A percentile compares a stretch with the other conserved stretches of the same genome.
Evolutionary conservation across 805 yeast species (phyloP).

Genomic region (Suhomyces pyralidae): DNA sequence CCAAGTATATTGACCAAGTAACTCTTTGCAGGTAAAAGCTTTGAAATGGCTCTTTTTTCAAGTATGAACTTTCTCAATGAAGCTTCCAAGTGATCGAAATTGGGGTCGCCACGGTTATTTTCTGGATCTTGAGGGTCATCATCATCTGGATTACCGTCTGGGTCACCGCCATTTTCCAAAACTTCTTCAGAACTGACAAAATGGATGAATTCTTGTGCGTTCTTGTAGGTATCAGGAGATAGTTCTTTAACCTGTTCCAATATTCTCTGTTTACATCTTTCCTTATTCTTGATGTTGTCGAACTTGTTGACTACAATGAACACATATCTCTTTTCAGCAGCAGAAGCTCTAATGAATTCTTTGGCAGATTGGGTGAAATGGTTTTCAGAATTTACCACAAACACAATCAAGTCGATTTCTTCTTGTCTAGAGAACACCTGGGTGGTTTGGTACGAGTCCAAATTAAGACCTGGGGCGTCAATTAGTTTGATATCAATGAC

Average conservation of each 20-base stretch:
- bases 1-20: conserved; percentile 65
- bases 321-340: conserved; percentile 85
- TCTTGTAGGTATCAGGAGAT: conserved; percentile 89
- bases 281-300: conserved; percentile 79
- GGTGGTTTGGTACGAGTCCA: conserved; percentile 91
- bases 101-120: conserved; percentile 44
- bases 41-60: conserved; percentile 85
- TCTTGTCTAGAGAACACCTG: conserved; percentile 95
- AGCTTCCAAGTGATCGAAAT: conserved; percentile 81
- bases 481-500: conserved; percentile 88
- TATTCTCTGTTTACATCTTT: conserved; percentile 71
- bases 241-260: conserved; percentile 80
- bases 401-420: conserved; percentile 92
- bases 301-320: conserved; percentile 93
- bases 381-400: conserved; percentile 94
- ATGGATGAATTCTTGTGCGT: conserved; percentile 87
- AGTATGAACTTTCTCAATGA: conserved; percentile 81
- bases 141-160: conserved; percentile 25
- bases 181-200: conserved; percentile 71
- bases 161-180: conserved; percentile 30
- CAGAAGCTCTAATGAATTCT: conserved; percentile 87
- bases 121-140: conserved; percentile 30
- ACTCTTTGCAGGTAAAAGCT: conserved; percentile 90
- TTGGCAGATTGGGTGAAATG: conserved; percentile 92
- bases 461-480: conserved; percentile 95